phyloP scores from a whole-genome alignment of 306 rosid species.

The Mimosa bimucronata region DNA sequence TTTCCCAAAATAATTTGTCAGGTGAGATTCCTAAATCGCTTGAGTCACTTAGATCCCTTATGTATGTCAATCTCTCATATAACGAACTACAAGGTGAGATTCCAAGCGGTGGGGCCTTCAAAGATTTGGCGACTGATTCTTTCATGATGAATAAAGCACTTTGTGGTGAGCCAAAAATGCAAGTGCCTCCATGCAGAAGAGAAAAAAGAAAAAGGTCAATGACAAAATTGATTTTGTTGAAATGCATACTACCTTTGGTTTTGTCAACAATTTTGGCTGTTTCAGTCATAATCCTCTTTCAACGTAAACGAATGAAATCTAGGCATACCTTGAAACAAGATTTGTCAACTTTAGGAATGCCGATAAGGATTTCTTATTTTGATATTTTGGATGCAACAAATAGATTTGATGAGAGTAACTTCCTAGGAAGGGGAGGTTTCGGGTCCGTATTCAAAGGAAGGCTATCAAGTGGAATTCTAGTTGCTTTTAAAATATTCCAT shows the following conservation, averaged over 20 bases:
- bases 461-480: background rate
- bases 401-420: background rate
- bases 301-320: background rate
- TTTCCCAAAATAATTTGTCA: background rate
- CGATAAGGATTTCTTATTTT: background rate
- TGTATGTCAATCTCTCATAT: background rate
- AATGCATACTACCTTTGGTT: background rate
- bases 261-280: background rate
- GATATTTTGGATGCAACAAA: background rate
- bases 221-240: background rate
- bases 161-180: background rate
- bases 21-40: background rate
- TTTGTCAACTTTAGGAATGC: background rate
- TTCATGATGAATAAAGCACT: slow-evolving; percentile 2
- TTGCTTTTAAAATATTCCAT: background rate
- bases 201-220: background rate
- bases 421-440: background rate
- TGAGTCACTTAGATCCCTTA: background rate
- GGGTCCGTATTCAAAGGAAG: background rate
- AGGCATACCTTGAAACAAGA: background rate
- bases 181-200: background rate
- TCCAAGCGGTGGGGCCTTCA: background rate
- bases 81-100: slow-evolving; percentile 1
- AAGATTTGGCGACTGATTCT: background rate
- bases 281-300: background rate